Conservation (phyloP, 2,329 filamentous ascomycete species). For the Neophaeococcomyces mojaviensis region DNA sequence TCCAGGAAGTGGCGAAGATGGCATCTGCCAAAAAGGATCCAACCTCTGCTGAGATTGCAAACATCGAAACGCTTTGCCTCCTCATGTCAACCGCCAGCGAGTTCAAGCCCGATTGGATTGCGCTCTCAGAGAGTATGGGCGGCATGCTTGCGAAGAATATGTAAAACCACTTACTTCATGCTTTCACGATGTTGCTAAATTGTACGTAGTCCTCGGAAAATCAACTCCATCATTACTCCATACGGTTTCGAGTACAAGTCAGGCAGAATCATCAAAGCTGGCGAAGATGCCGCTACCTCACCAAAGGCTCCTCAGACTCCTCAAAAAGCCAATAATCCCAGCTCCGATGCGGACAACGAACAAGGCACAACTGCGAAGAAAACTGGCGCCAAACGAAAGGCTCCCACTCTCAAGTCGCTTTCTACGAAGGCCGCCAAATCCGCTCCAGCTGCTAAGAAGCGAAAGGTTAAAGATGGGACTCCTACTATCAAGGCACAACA, state of each 20-base stretch:
- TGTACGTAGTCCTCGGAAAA: conserved; percentile 6
- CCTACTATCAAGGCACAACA: background rate
- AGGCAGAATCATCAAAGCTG: conserved; percentile 5
- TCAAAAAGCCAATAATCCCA: too few relatives aligned
- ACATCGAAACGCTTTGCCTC: conserved; percentile 1
- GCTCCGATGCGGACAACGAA: background rate
- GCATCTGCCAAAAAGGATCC: conserved; percentile 1
- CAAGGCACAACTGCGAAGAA: background rate
- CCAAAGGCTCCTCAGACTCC: background rate
- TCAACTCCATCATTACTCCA: conserved; percentile 4
- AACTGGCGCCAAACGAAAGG: background rate
- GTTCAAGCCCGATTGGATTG: conserved; percentile 5
- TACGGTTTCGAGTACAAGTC: conserved; percentile 1
- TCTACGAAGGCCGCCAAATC: background rate
- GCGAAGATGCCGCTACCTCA: background rate
- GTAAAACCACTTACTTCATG: background rate
- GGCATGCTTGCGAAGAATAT: conserved; percentile 7
- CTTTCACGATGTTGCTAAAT: background rate
- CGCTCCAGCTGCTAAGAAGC: background rate
- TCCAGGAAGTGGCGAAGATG: too few relatives aligned
- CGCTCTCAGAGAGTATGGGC: background rate
- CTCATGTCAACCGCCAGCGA: conserved; percentile 4
- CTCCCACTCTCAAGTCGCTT: background rate
- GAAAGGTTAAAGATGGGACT: conserved; percentile 1
- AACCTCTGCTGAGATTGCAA: background rate